A percentile compares a stretch with the other conserved stretches of the same genome.
Conservation (phyloP, 73 alveolate genomes). For the Breviolum minutum region DNA sequence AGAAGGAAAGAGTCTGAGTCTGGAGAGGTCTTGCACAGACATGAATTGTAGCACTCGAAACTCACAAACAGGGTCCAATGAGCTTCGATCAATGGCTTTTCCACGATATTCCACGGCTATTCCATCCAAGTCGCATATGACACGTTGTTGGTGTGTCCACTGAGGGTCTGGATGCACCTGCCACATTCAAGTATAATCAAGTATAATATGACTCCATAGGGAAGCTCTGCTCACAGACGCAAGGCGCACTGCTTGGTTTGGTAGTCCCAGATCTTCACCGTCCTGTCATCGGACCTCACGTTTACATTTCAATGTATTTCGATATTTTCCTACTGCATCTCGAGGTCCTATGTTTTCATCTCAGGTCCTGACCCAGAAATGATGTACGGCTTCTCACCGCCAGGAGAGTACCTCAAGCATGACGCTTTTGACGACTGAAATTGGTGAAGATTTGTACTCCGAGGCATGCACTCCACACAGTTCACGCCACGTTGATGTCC, state of each 20-base stretch:
- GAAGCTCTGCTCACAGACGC: background rate
- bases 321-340: background rate
- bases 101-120: background rate
- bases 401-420: conserved; percentile 95
- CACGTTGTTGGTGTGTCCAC: conserved; percentile 98
- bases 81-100: background rate
- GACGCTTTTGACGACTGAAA: background rate
- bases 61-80: background rate
- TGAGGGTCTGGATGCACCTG: conserved; percentile 86
- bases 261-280: conserved; percentile 99
- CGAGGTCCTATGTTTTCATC: background rate
- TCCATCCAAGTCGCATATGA: conserved; percentile 96
- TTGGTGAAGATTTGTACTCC: background rate
- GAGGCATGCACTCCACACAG: conserved; percentile 97
- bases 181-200: too few species aligned
- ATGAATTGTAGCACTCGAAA: background rate
- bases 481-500: conserved; percentile 99
- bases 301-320: background rate
- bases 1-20: too few species aligned
- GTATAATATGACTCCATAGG: too few species aligned
- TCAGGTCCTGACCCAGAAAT: conserved; percentile 98
- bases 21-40: background rate
- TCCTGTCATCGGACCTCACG: conserved; percentile 98
- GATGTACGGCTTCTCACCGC: conserved; percentile 99
- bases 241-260: conserved; percentile 99